A percentile compares a stretch with the other conserved stretches of the same genome.
phyloP scores from a whole-genome alignment of 805 yeast species.

The Candida oleophila region DNA sequence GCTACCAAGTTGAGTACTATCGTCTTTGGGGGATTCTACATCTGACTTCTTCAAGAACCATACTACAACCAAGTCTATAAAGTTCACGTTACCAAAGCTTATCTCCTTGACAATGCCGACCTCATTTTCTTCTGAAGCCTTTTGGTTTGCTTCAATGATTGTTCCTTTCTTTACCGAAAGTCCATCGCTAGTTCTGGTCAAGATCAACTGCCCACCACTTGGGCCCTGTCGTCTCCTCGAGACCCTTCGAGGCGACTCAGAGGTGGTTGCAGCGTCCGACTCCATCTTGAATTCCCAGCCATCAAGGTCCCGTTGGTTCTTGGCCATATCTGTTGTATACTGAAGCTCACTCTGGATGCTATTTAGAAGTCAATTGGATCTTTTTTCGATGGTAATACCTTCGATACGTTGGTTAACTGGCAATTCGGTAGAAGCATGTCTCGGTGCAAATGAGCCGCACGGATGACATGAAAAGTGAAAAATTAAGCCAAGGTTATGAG shows the following conservation, averaged over 20 bases:
- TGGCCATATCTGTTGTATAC: conserved; percentile 14
- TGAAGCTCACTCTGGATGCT: too few species aligned
- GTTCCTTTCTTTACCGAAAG: conserved; percentile 54
- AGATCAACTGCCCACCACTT: conserved; percentile 14
- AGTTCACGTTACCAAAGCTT: conserved; percentile 46
- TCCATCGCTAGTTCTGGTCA: conserved; percentile 47
- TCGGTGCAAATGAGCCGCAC: conserved; percentile 1
- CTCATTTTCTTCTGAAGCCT: conserved; percentile 25
- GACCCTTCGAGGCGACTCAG: conserved; percentile 15
- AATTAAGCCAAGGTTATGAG: too few species aligned
- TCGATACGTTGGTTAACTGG: too few species aligned
- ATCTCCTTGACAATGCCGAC: conserved; percentile 54
- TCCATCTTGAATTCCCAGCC: conserved; percentile 35
- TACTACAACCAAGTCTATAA: conserved; percentile 47
- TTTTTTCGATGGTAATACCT: too few species aligned
- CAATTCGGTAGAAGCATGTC: too few species aligned
- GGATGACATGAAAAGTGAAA: neutral
- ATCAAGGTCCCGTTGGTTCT: conserved; percentile 18
- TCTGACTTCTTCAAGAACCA: conserved; percentile 48
- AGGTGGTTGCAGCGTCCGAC: conserved; percentile 5
- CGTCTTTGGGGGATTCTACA: conserved; percentile 24
- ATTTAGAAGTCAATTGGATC: too few species aligned
- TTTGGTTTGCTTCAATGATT: conserved; percentile 41
- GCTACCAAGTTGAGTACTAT: conserved; percentile 15
- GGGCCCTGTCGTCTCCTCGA: conserved; percentile 15